These are phyloP conservation scores for Penicillium bovifimosum DNA, from an alignment of 495 filamentous ascomycete genomes.

Conservation along the genomic window DNA sequence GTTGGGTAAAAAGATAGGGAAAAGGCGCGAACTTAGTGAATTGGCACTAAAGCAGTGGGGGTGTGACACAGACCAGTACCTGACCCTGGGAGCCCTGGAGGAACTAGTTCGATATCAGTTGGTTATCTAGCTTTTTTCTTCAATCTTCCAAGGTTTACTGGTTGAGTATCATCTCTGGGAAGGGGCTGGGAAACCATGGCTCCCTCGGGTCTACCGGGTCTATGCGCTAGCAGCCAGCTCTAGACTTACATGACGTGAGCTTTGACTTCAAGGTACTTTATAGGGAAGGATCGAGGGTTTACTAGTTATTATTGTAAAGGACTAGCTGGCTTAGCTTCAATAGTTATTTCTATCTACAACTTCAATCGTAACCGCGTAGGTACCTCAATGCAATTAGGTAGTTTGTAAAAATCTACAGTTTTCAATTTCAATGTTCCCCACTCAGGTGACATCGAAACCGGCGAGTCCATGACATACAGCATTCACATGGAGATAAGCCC, in stretches of 20 bases:
- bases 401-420: background rate
- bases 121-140: too few species aligned
- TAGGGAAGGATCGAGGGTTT: too few species aligned
- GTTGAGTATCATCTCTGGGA: background rate
- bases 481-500: background rate
- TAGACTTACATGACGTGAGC: background rate
- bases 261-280: background rate
- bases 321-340: too few species aligned
- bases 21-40: background rate
- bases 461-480: slow-evolving; percentile 1
- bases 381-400: too few species aligned
- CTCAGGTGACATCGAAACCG: background rate
- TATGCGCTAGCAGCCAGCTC: background rate
- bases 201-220: background rate
- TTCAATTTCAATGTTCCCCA: background rate
- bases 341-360: too few species aligned
- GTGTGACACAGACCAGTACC: slow-evolving; percentile 21
- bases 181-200: background rate
- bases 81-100: background rate
- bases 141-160: too few species aligned
- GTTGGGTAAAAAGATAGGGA: background rate
- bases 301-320: background rate
- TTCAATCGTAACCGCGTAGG: too few species aligned
- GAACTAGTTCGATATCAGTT: background rate
- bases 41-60: slow-evolving; percentile 3